phyloP scores from a whole-genome alignment of 2,329 filamentous ascomycete species.

The Trichoderma simmonsii region DNA sequence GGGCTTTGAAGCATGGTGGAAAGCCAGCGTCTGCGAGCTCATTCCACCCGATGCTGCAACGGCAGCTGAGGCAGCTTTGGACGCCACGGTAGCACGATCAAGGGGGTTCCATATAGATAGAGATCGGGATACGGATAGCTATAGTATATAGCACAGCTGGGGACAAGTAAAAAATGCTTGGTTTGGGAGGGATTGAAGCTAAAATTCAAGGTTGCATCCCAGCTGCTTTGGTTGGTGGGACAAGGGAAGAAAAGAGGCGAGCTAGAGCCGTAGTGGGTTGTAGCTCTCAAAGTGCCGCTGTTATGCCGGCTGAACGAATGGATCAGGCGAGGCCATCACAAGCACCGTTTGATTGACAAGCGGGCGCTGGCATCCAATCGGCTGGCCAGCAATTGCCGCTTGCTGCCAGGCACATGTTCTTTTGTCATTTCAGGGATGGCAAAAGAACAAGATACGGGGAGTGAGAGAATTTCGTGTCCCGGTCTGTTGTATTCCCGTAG shows the following conservation, averaged over 20 bases:
- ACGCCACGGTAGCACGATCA: constrained; percentile 15
- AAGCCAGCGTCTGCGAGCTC: constrained; percentile 32
- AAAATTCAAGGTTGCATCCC: neutral
- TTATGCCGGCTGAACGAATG: neutral
- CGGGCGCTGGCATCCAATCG: neutral
- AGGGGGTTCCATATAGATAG: constrained; percentile 6
- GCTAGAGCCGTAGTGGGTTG: neutral
- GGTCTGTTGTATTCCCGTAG: neutral
- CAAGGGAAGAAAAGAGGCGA: neutral
- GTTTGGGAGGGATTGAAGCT: neutral
- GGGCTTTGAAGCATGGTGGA: constrained; percentile 39
- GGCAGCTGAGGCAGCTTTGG: constrained; percentile 7
- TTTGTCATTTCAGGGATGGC: too few species aligned
- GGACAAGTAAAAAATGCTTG: neutral
- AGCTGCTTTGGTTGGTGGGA: neutral
- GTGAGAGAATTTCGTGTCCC: neutral
- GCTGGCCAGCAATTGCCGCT: neutral
- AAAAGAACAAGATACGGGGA: neutral
- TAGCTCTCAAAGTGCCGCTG: neutral
- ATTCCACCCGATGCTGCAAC: constrained; percentile 32
- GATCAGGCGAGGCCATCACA: constrained; percentile 11
- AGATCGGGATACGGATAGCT: neutral
- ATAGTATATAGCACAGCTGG: neutral
- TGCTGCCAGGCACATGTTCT: neutral
- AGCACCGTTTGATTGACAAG: neutral